Base-by-base conservation (phyloP, 2,329 filamentous ascomycete genomes). In the Ophiostoma populinum region DNA sequence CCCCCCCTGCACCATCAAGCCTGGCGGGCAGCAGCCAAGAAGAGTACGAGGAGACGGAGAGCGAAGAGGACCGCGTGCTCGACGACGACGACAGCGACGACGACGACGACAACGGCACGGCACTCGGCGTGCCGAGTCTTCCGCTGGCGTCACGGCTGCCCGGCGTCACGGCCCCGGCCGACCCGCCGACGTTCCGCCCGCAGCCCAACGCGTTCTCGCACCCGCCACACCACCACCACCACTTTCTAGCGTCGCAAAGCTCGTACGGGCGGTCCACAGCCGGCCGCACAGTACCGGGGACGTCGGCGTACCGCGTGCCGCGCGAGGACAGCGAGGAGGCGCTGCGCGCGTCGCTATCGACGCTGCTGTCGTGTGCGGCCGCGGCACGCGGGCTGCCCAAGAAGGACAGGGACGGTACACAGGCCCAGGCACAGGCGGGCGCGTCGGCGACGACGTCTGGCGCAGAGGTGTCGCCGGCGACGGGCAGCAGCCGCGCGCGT, bases 151-250 rank as follows among this genome's bases (percentile, higher is more conserved):
- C 11, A 22, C 11, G 21, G 21, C 7, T 22, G 6, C 21, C 11
- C 21, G 21, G 21, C n/a, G n/a, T n/a, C n/a, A n/a, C n/a, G n/a
- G n/a, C n/a, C n/a, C 21, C 42, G 12, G 62, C 68, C 7, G 66
- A 71, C 41, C 55, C 58, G 24, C 54, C 60, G 5, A 52, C 56
- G 27, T 94, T 94, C 52, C 78, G 76, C 16, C 87, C 87, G 8
- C 83, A 92, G 48, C 86, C 86, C 6, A 93, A 94, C 49, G 83
- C 80, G 24, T 94, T 94, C 53, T 80, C 83, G 0, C 85, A 93
- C 49, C 83, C 83, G 3, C 78, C 80, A 11, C 52, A 62, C 43
- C 43, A 61, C 8, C 55, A 56, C 32, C 58, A 65, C 12, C 18
- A 19, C 11, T 12, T 2, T 21, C 24, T 31, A n/a, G n/a, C n/a